Evolutionary conservation across 2,329 filamentous ascomycete species (phyloP).

Genomic region (Geosmithia morbida): DNA sequence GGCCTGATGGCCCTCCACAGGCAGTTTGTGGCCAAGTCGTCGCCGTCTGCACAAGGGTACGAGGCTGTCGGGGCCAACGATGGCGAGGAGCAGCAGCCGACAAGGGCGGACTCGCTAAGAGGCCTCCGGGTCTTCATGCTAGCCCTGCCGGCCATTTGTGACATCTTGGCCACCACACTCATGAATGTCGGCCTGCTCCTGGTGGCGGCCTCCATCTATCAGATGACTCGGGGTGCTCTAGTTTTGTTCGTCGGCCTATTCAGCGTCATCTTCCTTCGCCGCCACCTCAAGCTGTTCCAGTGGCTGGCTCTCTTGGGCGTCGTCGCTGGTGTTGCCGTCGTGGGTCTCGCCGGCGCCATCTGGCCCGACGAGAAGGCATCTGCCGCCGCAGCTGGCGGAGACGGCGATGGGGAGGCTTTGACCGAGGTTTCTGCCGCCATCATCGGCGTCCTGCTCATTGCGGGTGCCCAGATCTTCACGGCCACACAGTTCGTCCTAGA

Average conservation of each 20-base stretch:
- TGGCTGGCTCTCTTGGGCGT: conserved; percentile 84
- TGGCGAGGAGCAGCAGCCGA: conserved; percentile 21
- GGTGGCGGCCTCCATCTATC: conserved; percentile 91
- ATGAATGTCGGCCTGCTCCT: conserved; percentile 95
- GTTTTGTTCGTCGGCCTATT: conserved; percentile 94
- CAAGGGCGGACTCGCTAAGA: conserved; percentile 40
- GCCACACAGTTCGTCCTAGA: conserved; percentile 93
- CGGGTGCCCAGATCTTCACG: conserved; percentile 90
- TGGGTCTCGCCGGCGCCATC: conserved; percentile 78
- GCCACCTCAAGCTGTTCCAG: conserved; percentile 73
- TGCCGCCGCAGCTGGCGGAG: conserved; percentile 13
- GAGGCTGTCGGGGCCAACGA: conserved; percentile 42
- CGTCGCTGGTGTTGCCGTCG: conserved; percentile 73
- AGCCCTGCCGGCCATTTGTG: conserved; percentile 77
- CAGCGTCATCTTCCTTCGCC: conserved; percentile 77
- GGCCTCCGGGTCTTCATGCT: conserved; percentile 64
- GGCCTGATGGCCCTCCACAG: conserved; percentile 53
- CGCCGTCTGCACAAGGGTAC: conserved; percentile 41
- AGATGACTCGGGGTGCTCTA: conserved; percentile 92
- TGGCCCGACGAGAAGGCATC: conserved; percentile 50
- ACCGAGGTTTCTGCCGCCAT: conserved; percentile 37
- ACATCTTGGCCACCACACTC: conserved; percentile 80
- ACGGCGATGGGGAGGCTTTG: conserved; percentile 24
- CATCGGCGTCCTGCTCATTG: conserved; percentile 79
- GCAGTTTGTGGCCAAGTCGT: conserved; percentile 31